Base-by-base conservation (phyloP, 139 green algal species). In the Spirogloea muscicola region DNA sequence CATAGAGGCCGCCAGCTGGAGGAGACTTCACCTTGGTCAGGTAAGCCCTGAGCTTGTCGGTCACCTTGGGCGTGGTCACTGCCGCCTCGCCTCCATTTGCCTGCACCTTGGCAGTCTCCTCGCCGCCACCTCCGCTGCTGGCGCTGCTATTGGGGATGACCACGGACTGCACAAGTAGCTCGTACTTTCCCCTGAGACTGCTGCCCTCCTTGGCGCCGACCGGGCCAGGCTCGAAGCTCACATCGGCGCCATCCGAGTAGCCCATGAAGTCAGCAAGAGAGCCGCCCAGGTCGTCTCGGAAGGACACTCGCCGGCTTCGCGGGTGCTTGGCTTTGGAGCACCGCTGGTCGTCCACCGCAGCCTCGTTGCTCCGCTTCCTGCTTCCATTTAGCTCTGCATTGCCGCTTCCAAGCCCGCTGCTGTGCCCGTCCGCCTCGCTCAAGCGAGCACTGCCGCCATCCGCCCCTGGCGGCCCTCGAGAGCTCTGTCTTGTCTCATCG, bases 241-340 rank as follows among this genome's bases (percentile, higher is more conserved):
- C 72, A n/a, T 78, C 66, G 27, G 65, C 65, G 5, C 72, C 72
- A 33, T 80, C 72, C 2, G 72, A 80, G 21, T 77, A 39, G n/a
- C 72, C 72, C 31, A 80, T 63, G 34, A 80, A 62, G 16, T 64
- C 48, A 9, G 68, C 72, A n/a, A 80, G 49, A 40, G 40, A 27
- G 29, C 72, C 72, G 27, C 72, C 72, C 31, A 58, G 52, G 21
- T 80, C 36, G 38, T 80, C 72, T 31, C 65, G 33, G 40, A 80
- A 80, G 27, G 21, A 67, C 34, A 80, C 72, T 40, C 36, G 33
- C 33, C n/a, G n/a, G n/a, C n/a, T n/a, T n/a, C n/a, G n/a, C n/a
- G 44, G 16, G 44, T 52, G n/a, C n/a, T n/a, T n/a, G n/a, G n/a
- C n/a, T n/a, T n/a, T n/a, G n/a, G n/a, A n/a, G n/a, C n/a, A n/a